phyloP scores from a whole-genome alignment of 2,329 filamentous ascomycete species.

The Ascochyta fabae region DNA sequence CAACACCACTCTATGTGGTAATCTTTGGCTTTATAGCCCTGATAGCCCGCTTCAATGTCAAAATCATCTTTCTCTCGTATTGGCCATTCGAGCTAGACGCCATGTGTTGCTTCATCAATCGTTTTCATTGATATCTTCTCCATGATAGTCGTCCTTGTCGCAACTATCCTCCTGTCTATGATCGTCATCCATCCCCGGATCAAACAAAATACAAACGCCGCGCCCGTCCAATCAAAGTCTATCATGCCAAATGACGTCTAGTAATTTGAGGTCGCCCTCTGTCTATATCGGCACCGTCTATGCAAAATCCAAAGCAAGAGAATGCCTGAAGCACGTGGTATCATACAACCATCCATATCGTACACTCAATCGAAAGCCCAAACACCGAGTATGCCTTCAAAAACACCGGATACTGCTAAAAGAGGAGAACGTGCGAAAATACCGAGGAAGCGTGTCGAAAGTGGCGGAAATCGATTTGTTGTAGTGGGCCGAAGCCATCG shows the following conservation, averaged over 20 bases:
- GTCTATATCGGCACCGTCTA: slow-evolving; percentile 22
- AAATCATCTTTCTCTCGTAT: not conserved
- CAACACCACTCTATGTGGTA: not conserved
- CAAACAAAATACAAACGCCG: not conserved
- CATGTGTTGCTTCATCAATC: not conserved
- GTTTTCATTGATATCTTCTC: not conserved
- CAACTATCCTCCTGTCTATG: not conserved
- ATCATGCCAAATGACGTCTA: slow-evolving; percentile 7
- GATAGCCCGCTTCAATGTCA: no score
- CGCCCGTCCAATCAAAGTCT: slow-evolving; percentile 15
- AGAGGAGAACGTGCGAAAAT: not conserved
- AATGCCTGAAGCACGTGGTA: slow-evolving; percentile 15
- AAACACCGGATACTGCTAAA: slow-evolving; percentile 17
- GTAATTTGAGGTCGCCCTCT: slow-evolving; percentile 3
- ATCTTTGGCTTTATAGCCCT: not conserved
- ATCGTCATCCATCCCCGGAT: not conserved
- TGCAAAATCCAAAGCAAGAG: slow-evolving; percentile 17
- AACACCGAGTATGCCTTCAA: slow-evolving; percentile 24
- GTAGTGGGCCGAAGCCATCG: slow-evolving; percentile 5
- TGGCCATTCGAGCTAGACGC: not conserved
- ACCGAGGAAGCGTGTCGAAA: slow-evolving; percentile 8
- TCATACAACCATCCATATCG: slow-evolving; percentile 21
- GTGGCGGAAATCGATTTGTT: slow-evolving; percentile 1
- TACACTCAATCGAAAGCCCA: slow-evolving; percentile 16
- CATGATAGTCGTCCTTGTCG: not conserved